Evolutionary conservation across 768 basidiomycete species (phyloP), one percentile per base, ranked within the genome.

Genomic region (Sporobolomyces pararoseus): DNA sequence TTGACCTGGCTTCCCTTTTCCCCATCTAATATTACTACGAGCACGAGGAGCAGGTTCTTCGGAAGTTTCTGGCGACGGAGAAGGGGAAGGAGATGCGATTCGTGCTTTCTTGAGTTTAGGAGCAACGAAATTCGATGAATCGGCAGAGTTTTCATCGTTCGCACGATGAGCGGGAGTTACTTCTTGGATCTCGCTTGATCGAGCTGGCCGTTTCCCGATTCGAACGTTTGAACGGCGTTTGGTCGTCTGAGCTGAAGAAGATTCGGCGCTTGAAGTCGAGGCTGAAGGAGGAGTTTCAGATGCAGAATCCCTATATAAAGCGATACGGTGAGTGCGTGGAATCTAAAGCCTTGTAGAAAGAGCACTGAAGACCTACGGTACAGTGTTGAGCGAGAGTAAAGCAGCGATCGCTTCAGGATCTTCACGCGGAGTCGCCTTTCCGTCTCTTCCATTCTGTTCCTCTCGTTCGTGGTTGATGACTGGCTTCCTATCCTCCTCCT

Each of bases 101-200:
- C 67, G 67, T 17, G 62, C 37, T 39, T 64, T 69, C 68, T 64
- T 69, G 3, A 23, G 6, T 39, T 47, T 62, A 3, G 35, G 27
- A 27, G 42, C 23, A 29, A 16, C 13, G 21, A 42, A 46, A 27
- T 19, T 27, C 5, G 21, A 9, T 7, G 44, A 7, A 49, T 25
- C 4, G 29, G 7, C 12, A 23, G 10, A 0, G 37, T 34, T 29
- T 7, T 23, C 25, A 16, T 16, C 19, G 7, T 37, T 17, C 21
- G 35, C 37, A 13, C 0, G 67, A 50, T 37, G 60, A 47, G 9
- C 67, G 67, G 21, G 53, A 54, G 46, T 50, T 68, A 19, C 25
- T 31, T 16, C 7, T 10, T 31, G 39, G 19, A 46, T 44, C 19
- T 34, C 32, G 32, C 54, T 35, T 21, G 12, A 4, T 16, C 25